Evolutionary conservation across 768 basidiomycete genomes (phyloP), one percentile per base, ranked within the genome.

Genomic region (Boletus coccyginus): DNA sequence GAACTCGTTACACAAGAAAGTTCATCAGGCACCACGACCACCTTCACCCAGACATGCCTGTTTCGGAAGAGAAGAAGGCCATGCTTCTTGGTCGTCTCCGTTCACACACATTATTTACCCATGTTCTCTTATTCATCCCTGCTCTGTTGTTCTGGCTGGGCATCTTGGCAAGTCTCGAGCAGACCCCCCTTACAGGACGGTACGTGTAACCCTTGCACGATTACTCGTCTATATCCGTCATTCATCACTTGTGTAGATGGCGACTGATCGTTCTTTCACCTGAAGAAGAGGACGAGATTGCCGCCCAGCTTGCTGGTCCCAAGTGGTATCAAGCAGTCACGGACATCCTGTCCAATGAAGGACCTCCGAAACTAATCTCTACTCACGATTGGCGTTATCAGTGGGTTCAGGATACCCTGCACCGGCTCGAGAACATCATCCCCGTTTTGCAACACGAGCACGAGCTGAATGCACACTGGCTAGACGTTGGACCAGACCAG

Each of bases 261-360:
- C 81, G 94, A 51, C 71, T 94, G 62, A 95, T 97, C 57, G 77
- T 95, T 10, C 80, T 97, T 16, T 94, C 92, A 5, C 94, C 94
- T 2, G 90, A 93, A 62, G 94, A 97, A 73, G 94, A 98, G 67
- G 92, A 94, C 50, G 85, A 85, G 32, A 91, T 98, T 41, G 85
- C 92, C n/a, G 72, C 76, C 5, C 87, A 91, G 65, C 81, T 98
- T 11, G 84, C 85, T 19, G 94, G 92, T 16, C 74, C 82, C 21
- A 92, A 92, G 45, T 98, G 94, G 94, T 92, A 89, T 71, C 76
- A 79, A 58, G 87, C 92, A 38, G 88, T 98, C 19, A 80, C 82
- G 38, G 84, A 90, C 39, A 90, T 96, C 44, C 79, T 98, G 13
- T 77, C 87, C 8, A 68, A 81, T 56, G 80, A 88, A 57, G 85